Evolutionary conservation across 1,139 yeast species (phyloP).

Genomic region (Arxiozyma heterogenica): DNA sequence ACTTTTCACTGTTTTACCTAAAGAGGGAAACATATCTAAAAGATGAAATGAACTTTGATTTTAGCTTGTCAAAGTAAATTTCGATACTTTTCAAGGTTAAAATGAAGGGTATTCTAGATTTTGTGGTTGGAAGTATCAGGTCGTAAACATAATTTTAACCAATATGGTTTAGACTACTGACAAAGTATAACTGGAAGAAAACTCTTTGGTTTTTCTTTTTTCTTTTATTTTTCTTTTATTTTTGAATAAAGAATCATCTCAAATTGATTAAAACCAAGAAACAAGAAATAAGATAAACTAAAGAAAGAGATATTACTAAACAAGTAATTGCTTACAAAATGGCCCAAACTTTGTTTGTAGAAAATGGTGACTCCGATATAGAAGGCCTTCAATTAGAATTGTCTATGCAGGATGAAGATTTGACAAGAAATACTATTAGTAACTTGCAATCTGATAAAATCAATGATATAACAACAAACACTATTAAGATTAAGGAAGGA

Average conservation of each 20-base stretch:
- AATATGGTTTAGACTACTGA: no score
- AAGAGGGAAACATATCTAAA: no score
- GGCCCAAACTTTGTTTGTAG: conserved; percentile 26
- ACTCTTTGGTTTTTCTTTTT: no score
- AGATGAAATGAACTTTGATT: no score
- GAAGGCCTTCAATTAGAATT: conserved; percentile 27
- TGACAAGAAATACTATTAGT: no score
- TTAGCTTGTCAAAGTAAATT: no score
- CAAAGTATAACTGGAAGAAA: neutral
- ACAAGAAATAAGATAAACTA: neutral
- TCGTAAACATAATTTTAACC: no score
- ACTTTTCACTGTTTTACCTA: no score
- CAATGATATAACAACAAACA: neutral
- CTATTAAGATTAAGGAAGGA: neutral
- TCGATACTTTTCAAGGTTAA: no score
- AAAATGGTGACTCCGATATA: conserved; percentile 33
- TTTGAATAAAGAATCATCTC: neutral
- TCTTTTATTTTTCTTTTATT: no score
- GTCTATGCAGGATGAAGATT: conserved; percentile 12
- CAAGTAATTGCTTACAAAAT: neutral
- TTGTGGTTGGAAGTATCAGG: no score
- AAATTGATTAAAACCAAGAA: neutral
- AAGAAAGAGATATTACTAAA: neutral
- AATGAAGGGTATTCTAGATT: no score
- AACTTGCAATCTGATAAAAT: neutral